Base-by-base conservation (phyloP, 148 eudicot species). In the Salicornia ramosissima region DNA sequence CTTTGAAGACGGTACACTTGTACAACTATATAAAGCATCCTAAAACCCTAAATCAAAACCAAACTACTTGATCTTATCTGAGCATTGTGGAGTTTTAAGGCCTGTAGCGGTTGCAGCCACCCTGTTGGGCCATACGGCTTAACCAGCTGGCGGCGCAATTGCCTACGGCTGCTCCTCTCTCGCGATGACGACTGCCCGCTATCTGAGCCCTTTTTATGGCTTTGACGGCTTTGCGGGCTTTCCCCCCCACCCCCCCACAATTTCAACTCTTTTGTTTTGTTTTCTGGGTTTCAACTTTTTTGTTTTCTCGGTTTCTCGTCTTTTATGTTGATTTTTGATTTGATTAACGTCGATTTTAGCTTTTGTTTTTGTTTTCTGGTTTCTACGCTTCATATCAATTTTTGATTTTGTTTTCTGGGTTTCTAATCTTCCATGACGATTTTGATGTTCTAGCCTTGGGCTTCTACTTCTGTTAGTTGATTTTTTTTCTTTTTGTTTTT, bases 1-100 rank as follows among this genome's bases (percentile, higher is more conserved):
- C n/a, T n/a, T n/a, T n/a, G n/a, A n/a, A n/a, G n/a, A n/a, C n/a
- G n/a, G n/a, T n/a, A n/a, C n/a, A n/a, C n/a, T n/a, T n/a, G n/a
- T n/a, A n/a, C n/a, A n/a, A n/a, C n/a, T 53, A 53, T 53, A 53
- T 51, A 60, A 34, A 2, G 22, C 26, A 24, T 4, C 2, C 43
- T 0, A 54, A 53, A 63, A 62, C 69, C 78, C 74, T 62, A 53
- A 43, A 14, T 18, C 4, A 11, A 49, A 31, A 1, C 5, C 7
- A 69, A 73, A 45, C 78, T 69, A 75, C 78, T 75, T 75, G 78
- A 75, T 75, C 78, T 75, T 75, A 75, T 75, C 74, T 53, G 78
- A 75, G 78, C 78, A 63, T 2, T 40, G 26, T 21, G 72, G 40
- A 18, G 77, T 28, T 8, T 21, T 2, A 18, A 49, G 24, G 25